Percentiles rank a stretch among this genome's conserved stretches.
Conservation (phyloP, 352 stramenopile species). For the Globisporangium canariense region DNA sequence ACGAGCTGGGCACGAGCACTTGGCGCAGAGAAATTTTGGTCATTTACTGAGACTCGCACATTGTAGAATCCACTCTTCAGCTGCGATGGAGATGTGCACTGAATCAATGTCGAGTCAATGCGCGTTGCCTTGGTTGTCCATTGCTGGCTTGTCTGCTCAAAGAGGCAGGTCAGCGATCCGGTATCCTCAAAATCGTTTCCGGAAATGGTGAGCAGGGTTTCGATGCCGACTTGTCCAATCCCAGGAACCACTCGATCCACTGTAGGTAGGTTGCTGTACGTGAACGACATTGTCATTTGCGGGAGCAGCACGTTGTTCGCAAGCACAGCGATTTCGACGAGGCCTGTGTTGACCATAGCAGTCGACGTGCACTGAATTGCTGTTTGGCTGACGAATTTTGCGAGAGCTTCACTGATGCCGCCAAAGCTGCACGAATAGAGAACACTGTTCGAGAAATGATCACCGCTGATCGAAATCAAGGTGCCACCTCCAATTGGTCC, state of each 20-base stretch:
- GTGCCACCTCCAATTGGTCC: constrained; percentile 5
- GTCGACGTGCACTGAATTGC: not conserved
- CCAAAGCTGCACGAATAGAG: constrained; percentile 10
- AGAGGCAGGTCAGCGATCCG: not conserved
- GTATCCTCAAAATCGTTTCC: constrained; percentile 11
- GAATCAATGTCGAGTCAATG: constrained; percentile 10
- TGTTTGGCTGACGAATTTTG: not conserved
- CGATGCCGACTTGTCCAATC: constrained; percentile 4
- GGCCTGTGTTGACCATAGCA: not conserved
- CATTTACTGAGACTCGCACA: constrained; percentile 11
- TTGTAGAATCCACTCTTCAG: constrained; percentile 1
- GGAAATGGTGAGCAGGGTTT: not conserved
- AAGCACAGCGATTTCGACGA: constrained; percentile 6
- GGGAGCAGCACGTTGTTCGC: constrained; percentile 2
- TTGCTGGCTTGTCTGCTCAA: constrained; percentile 8
- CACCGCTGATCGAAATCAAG: constrained; percentile 3
- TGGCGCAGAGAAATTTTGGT: constrained; percentile 4
- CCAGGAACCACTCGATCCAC: constrained; percentile 3
- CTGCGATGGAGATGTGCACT: constrained; percentile 1
- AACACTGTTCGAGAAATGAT: constrained; percentile 7
- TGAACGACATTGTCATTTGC: constrained; percentile 4
- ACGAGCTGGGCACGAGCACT: constrained; percentile 3
- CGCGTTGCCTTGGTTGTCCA: constrained; percentile 1
- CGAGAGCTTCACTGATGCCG: not conserved
- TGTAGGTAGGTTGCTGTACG: not conserved